A percentile compares a stretch with the other conserved stretches of the same genome.
These are phyloP conservation scores for Martiniozyma asiatica DNA, from an alignment of 1,139 yeast species.

Conservation along the genomic window DNA sequence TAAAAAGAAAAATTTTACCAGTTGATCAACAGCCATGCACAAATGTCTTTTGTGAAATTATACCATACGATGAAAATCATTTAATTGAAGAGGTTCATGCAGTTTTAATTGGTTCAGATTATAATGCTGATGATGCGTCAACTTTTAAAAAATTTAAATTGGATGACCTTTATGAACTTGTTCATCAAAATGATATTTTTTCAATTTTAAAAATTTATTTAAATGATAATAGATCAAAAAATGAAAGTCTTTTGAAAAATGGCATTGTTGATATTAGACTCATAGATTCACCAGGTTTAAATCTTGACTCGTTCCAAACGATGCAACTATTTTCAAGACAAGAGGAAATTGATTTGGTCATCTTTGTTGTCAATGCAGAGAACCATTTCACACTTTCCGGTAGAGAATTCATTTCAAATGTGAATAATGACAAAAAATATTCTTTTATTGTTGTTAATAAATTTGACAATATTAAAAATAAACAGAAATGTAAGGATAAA, in stretches of 20 bases:
- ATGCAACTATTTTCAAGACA: constrained; percentile 93
- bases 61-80: constrained; percentile 69
- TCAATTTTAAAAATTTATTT: constrained; percentile 71
- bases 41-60: constrained; percentile 87
- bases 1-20: constrained; percentile 70
- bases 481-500: constrained; percentile 61
- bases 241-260: constrained; percentile 66
- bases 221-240: constrained; percentile 57
- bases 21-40: constrained; percentile 99
- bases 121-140: constrained; percentile 48
- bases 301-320: constrained; percentile 87
- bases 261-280: constrained; percentile 88
- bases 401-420: constrained; percentile 81
- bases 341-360: constrained; percentile 93
- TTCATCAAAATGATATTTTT: constrained; percentile 61
- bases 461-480: constrained; percentile 75
- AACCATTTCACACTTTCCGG: constrained; percentile 93
- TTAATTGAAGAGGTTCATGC: constrained; percentile 90
- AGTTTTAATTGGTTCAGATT: constrained; percentile 49
- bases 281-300: constrained; percentile 95
- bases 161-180: constrained; percentile 53
- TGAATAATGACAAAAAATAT: constrained; percentile 83
- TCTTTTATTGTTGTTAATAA: constrained; percentile 90
- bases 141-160: constrained; percentile 51
- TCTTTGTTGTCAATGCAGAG: constrained; percentile 92